phyloP scores from a whole-genome alignment of 345 rosid species.

The Eutrema heterophyllum region DNA sequence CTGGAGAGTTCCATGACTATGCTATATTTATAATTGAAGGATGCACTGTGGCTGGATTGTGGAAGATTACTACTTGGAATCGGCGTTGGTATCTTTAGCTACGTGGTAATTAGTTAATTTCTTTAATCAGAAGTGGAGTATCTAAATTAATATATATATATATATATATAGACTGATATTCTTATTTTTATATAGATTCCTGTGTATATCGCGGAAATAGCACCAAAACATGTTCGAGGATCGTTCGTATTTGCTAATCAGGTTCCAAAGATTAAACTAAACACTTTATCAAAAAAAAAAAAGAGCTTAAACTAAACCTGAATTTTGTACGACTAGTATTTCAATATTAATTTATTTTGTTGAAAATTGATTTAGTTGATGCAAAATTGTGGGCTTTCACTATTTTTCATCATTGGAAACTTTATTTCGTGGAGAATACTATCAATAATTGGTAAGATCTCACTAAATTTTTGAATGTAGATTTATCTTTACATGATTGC shows the following conservation, averaged over 20 bases:
- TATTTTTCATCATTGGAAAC: slow-evolving; percentile 27
- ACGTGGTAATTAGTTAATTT: slow-evolving; percentile 21
- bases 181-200: slow-evolving; percentile 11
- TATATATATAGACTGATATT: too few species aligned
- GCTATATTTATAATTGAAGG: neutral
- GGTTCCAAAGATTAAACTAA: neutral
- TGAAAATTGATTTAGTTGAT: slow-evolving; percentile 10
- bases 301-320: neutral
- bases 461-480: neutral
- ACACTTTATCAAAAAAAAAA: too few species aligned
- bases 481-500: neutral
- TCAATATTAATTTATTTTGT: neutral
- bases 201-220: slow-evolving; percentile 26
- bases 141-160: neutral
- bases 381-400: slow-evolving; percentile 29
- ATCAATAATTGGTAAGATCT: slow-evolving; percentile 29
- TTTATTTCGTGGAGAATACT: slow-evolving; percentile 22
- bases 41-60: slow-evolving; percentile 26
- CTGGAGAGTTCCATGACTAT: neutral
- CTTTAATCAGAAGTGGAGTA: neutral
- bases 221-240: slow-evolving; percentile 29
- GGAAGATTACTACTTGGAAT: slow-evolving; percentile 27
- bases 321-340: neutral
- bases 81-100: slow-evolving; percentile 28
- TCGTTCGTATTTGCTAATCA: slow-evolving; percentile 31